Percentiles rank a stretch among this genome's conserved stretches.
Conservation (phyloP, 225 moss, liverwort and hornwort genomes). For the Marchantia polymorpha region DNA sequence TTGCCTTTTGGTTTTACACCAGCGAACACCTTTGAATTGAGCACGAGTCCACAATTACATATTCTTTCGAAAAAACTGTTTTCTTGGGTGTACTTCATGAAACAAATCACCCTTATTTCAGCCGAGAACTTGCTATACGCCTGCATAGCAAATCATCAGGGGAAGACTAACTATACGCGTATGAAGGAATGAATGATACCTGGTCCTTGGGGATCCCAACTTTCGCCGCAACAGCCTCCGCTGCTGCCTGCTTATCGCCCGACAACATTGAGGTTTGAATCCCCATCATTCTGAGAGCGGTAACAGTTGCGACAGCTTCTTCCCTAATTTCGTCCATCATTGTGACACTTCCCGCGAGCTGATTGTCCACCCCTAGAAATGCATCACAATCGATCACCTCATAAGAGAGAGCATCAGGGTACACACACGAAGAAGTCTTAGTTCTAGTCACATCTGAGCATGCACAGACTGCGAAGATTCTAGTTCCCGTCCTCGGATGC, state of each 20-base stretch:
- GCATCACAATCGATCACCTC: not conserved
- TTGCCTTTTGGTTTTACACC: conserved; percentile 84
- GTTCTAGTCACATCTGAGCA: not conserved
- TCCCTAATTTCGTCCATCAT: conserved; percentile 86
- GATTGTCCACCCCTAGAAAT: conserved; percentile 56
- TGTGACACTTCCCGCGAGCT: conserved; percentile 77
- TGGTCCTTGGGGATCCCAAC: conserved; percentile 55
- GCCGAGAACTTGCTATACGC: not conserved
- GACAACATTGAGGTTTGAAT: conserved; percentile 73
- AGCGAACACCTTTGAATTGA: conserved; percentile 58
- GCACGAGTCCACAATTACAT: not conserved
- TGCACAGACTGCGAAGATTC: not conserved
- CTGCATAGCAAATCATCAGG: not conserved
- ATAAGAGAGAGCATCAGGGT: not conserved
- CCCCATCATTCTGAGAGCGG: conserved; percentile 80
- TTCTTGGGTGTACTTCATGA: not conserved
- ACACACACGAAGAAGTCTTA: not conserved
- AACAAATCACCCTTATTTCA: not conserved
- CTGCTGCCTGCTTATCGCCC: conserved; percentile 91
- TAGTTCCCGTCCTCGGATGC: too few species aligned
- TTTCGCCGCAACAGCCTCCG: conserved; percentile 80
- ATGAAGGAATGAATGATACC: conserved; percentile 4
- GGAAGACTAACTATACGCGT: not conserved
- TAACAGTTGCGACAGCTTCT: conserved; percentile 68
- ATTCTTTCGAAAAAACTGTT: not conserved